Base-by-base conservation (phyloP, 768 basidiomycete genomes). In the Psilocybe sp. region DNA sequence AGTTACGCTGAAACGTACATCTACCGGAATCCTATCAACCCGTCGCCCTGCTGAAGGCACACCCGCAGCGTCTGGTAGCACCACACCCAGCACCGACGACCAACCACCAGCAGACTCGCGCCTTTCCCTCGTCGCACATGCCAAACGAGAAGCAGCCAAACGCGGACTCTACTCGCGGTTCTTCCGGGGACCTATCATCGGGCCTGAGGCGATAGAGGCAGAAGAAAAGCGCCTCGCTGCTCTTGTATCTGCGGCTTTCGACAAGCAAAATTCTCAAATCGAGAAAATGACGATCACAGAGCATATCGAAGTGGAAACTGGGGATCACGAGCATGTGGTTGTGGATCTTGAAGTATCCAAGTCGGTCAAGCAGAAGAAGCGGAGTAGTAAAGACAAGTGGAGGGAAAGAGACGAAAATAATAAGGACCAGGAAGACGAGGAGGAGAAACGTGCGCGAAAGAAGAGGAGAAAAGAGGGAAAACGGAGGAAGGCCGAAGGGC, bases 131-230 rank as follows among this genome's bases (percentile, higher is more conserved):
- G 61, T 92, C 46, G 71, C 80, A 0, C 64, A 70, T 3, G 89
- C 91, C 5, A 92, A 91, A 65, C 76, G 86, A 40, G 87, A 92
- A 56, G 83, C 89, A 9, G 94, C 92, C 0, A 81, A 78, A 52
- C 75, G 80, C 10, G 76, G 74, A 15, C 75, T 98, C 3, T 98
- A 97, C 64, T 75, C 90, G 4, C 75, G 76, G 50, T 96, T 97
- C 65, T 89, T 87, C 60, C 80, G 85, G 18, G 94, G 92, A 0
- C 83, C 88, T 15, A 70, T 86, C 32, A 65, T 91, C 14, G 79
- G 79, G 1, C 79, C 79, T 18, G 79, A 77, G 36, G 48, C 58
- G 33, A 49, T 60, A 49, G 54, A 50, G 45, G 57, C 58, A 16
- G 58, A 57, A 44, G 55, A 61, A 32, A 47, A 44, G 48, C 50